Evolutionary conservation across 2,329 filamentous ascomycete species (phyloP), one percentile per base, ranked within the genome.

Genomic region (Clarireedia paspali): DNA sequence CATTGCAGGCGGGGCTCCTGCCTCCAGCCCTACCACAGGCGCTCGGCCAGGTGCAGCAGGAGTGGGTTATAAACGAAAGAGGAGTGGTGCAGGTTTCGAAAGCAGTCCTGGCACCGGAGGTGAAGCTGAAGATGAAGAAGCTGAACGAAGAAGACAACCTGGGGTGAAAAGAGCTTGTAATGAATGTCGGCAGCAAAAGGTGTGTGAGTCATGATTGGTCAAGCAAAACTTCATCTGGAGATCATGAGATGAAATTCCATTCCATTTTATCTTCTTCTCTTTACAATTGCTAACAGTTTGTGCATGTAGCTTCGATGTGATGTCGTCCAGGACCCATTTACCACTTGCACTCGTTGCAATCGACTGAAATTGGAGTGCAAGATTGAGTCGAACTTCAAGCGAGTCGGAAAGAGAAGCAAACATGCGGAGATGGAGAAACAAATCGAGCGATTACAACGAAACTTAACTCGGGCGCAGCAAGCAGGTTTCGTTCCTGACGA

Each of bases 351-450:
- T 53, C 80, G 89, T 56, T 94, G 89, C 73, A 82, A 82, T 68
- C 88, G 89, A 65, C 81, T 91, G 67, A 88, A 87, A 71, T 83
- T 92, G 59, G 82, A 85, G 59, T 94, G 89, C 77, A 89, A 89
- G 71, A 92, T 94, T 71, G 88, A 92, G 71, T 88, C 87, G 66
- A 90, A 91, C 71, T 92, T 92, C 74, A 91, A 91, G 77, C 84
- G 88, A 64, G 77, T 91, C 17, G 87, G 88, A 60, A 94, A 94
- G 75, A 81, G 88, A 44, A 88, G 83, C 61, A 88, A 89, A 70
- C 88, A 92, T 71, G 88, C 88, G 66, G 88, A 91, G 72, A 91
- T 91, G 87, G 88, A 90, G 69, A 87, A 84, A 72, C 87, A 91
- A 71, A 88, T 91, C 66, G 86, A 89, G 57, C 81, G 77, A 60